A percentile compares a stretch with the other conserved stretches of the same genome.
Evolutionary conservation across 2,329 filamentous ascomycete species (phyloP).

Genomic region (Aspergillus sp.): DNA sequence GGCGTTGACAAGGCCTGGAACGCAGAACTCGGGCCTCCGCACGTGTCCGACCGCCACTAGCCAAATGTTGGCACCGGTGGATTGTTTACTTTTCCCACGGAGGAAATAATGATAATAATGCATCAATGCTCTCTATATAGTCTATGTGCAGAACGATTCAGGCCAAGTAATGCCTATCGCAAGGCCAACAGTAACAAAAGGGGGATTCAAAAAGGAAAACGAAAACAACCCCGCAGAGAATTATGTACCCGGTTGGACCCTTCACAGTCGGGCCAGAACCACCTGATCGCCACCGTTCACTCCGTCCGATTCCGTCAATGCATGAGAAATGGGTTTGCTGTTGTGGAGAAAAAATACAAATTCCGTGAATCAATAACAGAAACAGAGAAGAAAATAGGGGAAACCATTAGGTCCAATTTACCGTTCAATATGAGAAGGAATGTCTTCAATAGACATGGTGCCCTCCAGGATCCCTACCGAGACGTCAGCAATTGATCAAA

Average conservation of each 20-base stretch:
- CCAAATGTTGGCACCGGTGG: not conserved
- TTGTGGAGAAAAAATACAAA: conserved; percentile 11
- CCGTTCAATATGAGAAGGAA: conserved; percentile 65
- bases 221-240: not conserved
- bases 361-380: conserved; percentile 19
- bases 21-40: conserved; percentile 5
- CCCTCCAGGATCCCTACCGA: conserved; percentile 69
- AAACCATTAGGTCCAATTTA: conserved; percentile 26
- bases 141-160: conserved; percentile 10
- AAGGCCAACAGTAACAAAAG: conserved; percentile 8
- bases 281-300: conserved; percentile 10
- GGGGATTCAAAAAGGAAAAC: conserved; percentile 2
- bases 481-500: conserved; percentile 15
- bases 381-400: conserved; percentile 6
- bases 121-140: conserved; percentile 11
- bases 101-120: not conserved
- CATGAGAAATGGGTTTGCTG: conserved; percentile 18
- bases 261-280: conserved; percentile 18
- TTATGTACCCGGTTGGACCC: not conserved
- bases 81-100: not conserved
- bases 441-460: conserved; percentile 73
- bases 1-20: conserved; percentile 3
- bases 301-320: conserved; percentile 9
- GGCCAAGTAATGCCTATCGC: conserved; percentile 1
- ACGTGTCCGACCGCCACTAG: not conserved